Evolutionary conservation across 2,329 filamentous ascomycete genomes (phyloP).

Genomic region (Paraphoma chrysanthemicola): DNA sequence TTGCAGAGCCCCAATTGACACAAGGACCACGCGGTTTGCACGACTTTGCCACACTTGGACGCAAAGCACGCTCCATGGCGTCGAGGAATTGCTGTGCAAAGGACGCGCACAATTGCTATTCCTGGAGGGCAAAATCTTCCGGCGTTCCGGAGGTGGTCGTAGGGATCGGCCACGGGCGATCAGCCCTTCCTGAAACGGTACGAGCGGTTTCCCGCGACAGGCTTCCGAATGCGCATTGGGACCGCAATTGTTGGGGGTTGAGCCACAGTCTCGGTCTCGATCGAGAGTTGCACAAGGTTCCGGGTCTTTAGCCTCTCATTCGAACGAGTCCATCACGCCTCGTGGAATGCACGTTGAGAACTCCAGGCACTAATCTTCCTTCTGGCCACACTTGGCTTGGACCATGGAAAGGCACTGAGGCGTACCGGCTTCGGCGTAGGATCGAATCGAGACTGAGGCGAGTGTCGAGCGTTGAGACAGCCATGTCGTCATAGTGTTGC

Average conservation of each 20-base stretch:
- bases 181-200: slow-evolving; percentile 17
- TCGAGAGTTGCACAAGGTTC: slow-evolving; percentile 4
- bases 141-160: neutral
- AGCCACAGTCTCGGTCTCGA: slow-evolving; percentile 4
- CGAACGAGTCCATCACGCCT: neutral
- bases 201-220: slow-evolving; percentile 5
- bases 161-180: slow-evolving; percentile 11
- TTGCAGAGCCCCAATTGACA: slow-evolving; percentile 7
- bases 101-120: slow-evolving; percentile 1
- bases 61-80: neutral
- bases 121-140: slow-evolving; percentile 8
- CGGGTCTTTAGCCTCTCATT: neutral
- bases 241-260: slow-evolving; percentile 14
- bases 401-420: neutral
- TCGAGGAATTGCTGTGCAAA: neutral
- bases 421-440: neutral
- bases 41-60: neutral
- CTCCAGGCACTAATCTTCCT: neutral
- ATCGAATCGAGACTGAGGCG: neutral
- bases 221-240: slow-evolving; percentile 3
- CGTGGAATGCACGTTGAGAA: neutral
- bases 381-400: neutral
- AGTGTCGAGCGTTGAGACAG: slow-evolving; percentile 11
- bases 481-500: slow-evolving; percentile 17
- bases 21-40: slow-evolving; percentile 1